Evolutionary conservation across 2,329 filamentous ascomycete species (phyloP), one percentile per base, ranked within the genome.

Genomic region (Lecanosticta acicola): DNA sequence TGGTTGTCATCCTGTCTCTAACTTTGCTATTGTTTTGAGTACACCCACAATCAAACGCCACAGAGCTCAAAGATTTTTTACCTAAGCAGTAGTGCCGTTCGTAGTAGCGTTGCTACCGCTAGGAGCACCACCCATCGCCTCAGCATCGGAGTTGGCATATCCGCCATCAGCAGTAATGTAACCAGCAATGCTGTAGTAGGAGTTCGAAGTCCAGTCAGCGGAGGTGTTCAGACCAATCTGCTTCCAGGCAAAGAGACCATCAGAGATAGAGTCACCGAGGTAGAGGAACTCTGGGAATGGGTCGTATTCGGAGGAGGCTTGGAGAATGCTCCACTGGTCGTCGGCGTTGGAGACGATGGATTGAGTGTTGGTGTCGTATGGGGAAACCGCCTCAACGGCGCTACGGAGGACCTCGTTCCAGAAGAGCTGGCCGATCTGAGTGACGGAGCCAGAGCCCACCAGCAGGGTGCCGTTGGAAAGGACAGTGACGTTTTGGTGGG

Each of bases 391-490:
- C 53, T 81, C 75, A 44, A 83, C 76, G 33, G 68, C 54, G 26
- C 56, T 59, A 54, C 78, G 73, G 8, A 84, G 72, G 51, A 71
- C 68, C 60, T 83, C 75, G 62, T 84, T 79, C 46, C 80, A 80
- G 71, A 80, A 84, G 40, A 81, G 58, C 61, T 85, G 81, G 17
- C 81, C 80, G 32, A 83, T 71, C 62, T 84, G 79, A 4, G 75
- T 73, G 46, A 77, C 71, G 39, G 66, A 70, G 13, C 70, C 69
- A 49, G 71, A 75, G 33, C 65, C 63, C 50, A 78, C 71, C 21
- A 50, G 48, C 3, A 50, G 48, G 46, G 77, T 76, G 43, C 74
- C 76, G 59, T 75, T 79, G 32, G 66, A 54, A 33, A 71, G 66
- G 16, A 45, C 32, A 13, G 59, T 66, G 39, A 62, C 66, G 17